Percentiles rank a stretch among this genome's conserved stretches.
Conservation (phyloP, 192 early-diverging fungal species). For the Coemansia sp. region DNA sequence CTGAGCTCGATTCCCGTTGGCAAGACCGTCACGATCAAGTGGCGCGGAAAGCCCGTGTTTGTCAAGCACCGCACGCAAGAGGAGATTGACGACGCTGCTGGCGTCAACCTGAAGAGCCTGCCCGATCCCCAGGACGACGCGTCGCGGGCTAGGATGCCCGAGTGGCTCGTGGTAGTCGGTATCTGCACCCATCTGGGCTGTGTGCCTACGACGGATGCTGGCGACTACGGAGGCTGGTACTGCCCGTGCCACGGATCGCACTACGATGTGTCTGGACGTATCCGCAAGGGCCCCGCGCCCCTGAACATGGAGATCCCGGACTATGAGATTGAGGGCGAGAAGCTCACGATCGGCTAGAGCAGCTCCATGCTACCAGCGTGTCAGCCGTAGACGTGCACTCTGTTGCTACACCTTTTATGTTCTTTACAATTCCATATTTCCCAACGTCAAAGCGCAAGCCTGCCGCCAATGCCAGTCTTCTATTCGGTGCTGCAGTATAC, state of each 20-base stretch:
- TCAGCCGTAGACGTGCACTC: background rate
- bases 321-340: slow-evolving; percentile 73
- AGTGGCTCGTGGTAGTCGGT: slow-evolving; percentile 98
- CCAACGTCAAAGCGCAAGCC: no score
- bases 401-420: slow-evolving; percentile 9
- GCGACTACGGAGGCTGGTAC: slow-evolving; percentile 99
- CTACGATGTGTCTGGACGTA: slow-evolving; percentile 98
- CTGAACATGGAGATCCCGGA: slow-evolving; percentile 97
- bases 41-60: slow-evolving; percentile 99
- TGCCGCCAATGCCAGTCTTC: no score
- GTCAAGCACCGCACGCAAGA: slow-evolving; percentile 94
- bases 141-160: slow-evolving; percentile 85
- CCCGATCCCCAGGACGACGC: slow-evolving; percentile 93
- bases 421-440: slow-evolving; percentile 5
- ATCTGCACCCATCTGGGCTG: slow-evolving; percentile 91
- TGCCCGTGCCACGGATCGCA: slow-evolving; percentile 99
- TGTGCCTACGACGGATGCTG: slow-evolving; percentile 97
- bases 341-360: slow-evolving; percentile 86
- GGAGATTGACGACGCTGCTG: slow-evolving; percentile 93
- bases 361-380: background rate
- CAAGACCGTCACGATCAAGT: slow-evolving; percentile 97
- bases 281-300: slow-evolving; percentile 97
- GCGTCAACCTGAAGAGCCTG: slow-evolving; percentile 76
- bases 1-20: slow-evolving; percentile 91
- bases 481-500: no score